Percentiles rank a stretch among this genome's conserved stretches.
These are phyloP conservation scores for Solanum hybrid DNA, from an alignment of 305 asterid genomes.

Conservation along the genomic window DNA sequence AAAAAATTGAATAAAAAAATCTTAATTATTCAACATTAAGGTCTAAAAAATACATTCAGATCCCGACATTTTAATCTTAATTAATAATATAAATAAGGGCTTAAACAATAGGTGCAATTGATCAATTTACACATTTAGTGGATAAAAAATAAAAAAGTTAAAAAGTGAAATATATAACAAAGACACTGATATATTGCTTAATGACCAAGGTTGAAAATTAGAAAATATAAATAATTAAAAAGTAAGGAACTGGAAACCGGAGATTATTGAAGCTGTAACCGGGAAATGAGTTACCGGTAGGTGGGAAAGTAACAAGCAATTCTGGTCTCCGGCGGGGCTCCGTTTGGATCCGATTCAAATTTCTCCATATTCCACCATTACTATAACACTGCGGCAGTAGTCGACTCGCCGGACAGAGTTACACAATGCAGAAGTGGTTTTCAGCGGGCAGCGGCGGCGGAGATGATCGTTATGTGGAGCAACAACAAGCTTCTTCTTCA, in stretches of 20 bases:
- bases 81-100: not conserved
- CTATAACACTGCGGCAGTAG: not conserved
- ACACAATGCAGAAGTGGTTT: conserved; percentile 39
- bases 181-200: not conserved
- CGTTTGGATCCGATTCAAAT: not conserved
- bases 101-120: not conserved
- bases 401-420: not conserved
- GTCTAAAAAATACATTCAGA: too few relatives aligned
- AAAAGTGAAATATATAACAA: not conserved
- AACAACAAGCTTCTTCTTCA: conserved; percentile 8
- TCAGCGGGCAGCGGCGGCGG: conserved; percentile 13
- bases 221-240: not conserved
- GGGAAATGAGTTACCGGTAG: not conserved
- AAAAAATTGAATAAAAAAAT: not conserved
- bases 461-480: conserved; percentile 6
- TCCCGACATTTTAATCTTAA: not conserved
- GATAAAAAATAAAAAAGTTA: not conserved
- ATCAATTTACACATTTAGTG: not conserved
- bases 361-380: not conserved
- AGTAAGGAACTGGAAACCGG: not conserved
- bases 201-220: not conserved
- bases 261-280: not conserved
- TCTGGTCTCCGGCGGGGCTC: not conserved
- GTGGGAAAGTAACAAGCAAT: not conserved
- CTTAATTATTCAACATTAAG: too few relatives aligned